A percentile compares a stretch with the other conserved stretches of the same genome.
Evolutionary conservation across 768 basidiomycete species (phyloP).

Genomic region (Lactarius pseudohatsudake): DNA sequence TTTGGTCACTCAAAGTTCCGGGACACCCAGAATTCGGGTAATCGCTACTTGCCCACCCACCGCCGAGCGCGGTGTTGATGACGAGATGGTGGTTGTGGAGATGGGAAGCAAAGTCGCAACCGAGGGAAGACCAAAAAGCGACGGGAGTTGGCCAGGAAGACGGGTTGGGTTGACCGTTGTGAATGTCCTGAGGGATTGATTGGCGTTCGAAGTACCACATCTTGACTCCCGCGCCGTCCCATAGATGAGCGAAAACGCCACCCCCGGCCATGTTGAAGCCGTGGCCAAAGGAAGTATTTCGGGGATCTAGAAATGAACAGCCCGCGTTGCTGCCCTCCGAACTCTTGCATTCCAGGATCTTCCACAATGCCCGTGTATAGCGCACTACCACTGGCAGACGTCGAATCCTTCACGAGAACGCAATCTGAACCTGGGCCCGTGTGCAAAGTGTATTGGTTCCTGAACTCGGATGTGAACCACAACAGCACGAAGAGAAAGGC

Average conservation of each 20-base stretch:
- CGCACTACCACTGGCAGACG: neutral
- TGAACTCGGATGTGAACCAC: neutral
- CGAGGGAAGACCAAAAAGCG: conserved; percentile 7
- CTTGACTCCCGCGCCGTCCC: conserved; percentile 7
- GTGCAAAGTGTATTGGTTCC: conserved; percentile 22
- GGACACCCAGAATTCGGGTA: conserved; percentile 18
- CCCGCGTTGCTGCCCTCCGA: conserved; percentile 1
- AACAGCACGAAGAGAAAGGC: neutral
- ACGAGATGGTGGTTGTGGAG: conserved; percentile 11
- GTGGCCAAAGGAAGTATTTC: conserved; percentile 9
- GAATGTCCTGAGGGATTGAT: conserved; percentile 20
- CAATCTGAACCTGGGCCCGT: neutral
- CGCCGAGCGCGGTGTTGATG: conserved; percentile 21
- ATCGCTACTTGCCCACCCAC: conserved; percentile 16
- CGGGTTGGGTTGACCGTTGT: conserved; percentile 3
- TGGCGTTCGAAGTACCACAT: conserved; percentile 17
- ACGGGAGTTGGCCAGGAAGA: conserved; percentile 7
- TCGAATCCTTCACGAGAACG: neutral
- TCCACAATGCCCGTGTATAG: conserved; percentile 1
- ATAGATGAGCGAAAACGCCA: conserved; percentile 8
- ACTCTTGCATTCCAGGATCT: conserved; percentile 5
- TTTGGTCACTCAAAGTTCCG: conserved; percentile 1
- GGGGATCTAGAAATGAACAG: conserved; percentile 1
- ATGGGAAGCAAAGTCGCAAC: conserved; percentile 11
- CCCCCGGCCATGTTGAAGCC: conserved; percentile 16